Evolutionary conservation across 2,329 filamentous ascomycete genomes (phyloP), one percentile per base, ranked within the genome.

Genomic region (Trichoderma polysporum): DNA sequence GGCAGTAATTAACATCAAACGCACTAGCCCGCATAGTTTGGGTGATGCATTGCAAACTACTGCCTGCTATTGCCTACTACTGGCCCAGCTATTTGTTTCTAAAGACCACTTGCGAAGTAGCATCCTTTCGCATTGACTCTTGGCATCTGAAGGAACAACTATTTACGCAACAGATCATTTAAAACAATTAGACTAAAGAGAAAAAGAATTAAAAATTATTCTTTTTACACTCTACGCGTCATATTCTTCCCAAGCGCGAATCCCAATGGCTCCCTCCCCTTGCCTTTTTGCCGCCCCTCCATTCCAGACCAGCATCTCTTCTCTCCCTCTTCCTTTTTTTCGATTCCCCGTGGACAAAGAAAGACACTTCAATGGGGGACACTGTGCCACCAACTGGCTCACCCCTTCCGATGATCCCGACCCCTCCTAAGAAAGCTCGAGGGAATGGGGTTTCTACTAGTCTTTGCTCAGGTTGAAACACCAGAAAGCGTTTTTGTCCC

Each of bases 361-460:
- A 31, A 47, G 39, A 47, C 27, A 59, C 47, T 47, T 22, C 25
- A 41, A 50, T n/a, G 31, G 12, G 45, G 25, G 45, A 35, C 56
- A 22, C 27, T 49, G 27, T 60, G 29, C 27, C 27, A 41, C 29
- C 27, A 27, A 19, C n/a, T 45, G 41, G 41, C 41, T n/a, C n/a
- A n/a, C 19, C 47, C 45, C 31, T 61, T 61, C 45, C 58, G 58
- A 50, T 37, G 58, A 41, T 62, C 47, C 59, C 47, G 47, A 41
- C 35, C 35, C 41, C n/a, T 15, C 41, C 9, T 35, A 10, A 37
- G 6, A 31, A 37, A 61, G 58, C 45, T 13, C 4, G 47, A 50
- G 47, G 47, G 59, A 62, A 62, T 62, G 59, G 47, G 22, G 47
- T 41, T 62, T 53, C 59, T 62, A 22, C 59, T 62, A 62, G 59